Base-by-base conservation (phyloP, 805 yeast genomes). In the Saturnispora besseyi region DNA sequence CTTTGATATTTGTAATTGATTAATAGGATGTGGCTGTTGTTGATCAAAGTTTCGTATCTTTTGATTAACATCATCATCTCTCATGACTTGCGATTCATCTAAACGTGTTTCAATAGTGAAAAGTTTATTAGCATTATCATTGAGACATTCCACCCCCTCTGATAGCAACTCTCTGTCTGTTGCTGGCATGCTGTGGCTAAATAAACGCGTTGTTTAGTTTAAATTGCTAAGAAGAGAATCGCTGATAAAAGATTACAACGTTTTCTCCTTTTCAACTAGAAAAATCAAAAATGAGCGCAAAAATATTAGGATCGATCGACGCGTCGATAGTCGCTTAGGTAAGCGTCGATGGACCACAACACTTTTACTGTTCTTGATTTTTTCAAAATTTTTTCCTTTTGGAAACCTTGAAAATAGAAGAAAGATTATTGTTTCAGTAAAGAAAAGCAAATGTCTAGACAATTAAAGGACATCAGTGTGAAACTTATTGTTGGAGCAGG, bases 401-500 rank as follows among this genome's bases (percentile, higher is more conserved):
- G 29, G 9, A 26, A 26, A 26, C 9, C 29, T 6, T 26, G 29
- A 26, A 26, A 8, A 26, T 26, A 26, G 29, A 26, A 26, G 29
- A 26, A 26, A 8, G 9, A 6, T 26, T 26, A 26, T 18, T 18
- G 29, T 26, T 26, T 6, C 9, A 26, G 3, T 26, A 18, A 9
- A 7, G 8, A n/a, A 21, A 8, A 12, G 18, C 13, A 15, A 32
- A 54, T 53, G 56, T 51, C 58, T 11, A 62, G 63, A 45, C 62
- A 63, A 28, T 44, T 61, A 26, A 85, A 81, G 64, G 84, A 81
- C 64, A 71, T 82, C 37, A 62, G 90, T 58, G 88, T 91, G 48
- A 93, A 91, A 67, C 78, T 91, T 53, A 82, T 91, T 46, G 98
- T 91, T 4, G 96, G 91, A 8, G 98, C 99, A 5, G 98, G 98